phyloP scores from a whole-genome alignment of 805 yeast genomes.

The Kodamaea leandrae region DNA sequence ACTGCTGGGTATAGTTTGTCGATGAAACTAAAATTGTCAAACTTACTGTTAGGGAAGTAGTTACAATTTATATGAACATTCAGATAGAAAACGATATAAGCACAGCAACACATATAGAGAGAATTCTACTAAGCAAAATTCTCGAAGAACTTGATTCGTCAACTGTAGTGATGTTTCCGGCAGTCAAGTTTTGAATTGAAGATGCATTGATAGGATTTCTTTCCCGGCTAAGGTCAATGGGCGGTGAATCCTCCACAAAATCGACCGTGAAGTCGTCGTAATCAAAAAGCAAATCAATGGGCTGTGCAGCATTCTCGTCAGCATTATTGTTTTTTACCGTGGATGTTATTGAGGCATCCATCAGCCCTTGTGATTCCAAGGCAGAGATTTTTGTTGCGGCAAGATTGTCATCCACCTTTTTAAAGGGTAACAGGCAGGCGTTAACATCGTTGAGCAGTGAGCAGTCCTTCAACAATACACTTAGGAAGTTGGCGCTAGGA shows the following conservation, averaged over 20 bases:
- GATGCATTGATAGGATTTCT: not conserved
- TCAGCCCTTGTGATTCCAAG: conserved; percentile 45
- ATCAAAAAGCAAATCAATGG: conserved; percentile 5
- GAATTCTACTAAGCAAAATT: not conserved
- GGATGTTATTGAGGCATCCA: conserved; percentile 5
- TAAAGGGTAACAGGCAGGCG: conserved; percentile 50
- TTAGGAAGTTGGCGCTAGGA: conserved; percentile 46
- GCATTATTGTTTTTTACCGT: not conserved
- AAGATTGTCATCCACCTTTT: conserved; percentile 34
- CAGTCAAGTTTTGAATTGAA: not conserved
- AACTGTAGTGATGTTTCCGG: not conserved
- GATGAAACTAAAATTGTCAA: no score
- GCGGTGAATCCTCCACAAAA: not conserved
- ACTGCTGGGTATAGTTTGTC: no score
- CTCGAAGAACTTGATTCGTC: not conserved
- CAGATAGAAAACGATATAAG: not conserved
- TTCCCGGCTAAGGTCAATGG: not conserved
- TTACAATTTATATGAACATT: no score
- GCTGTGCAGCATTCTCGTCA: not conserved
- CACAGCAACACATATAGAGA: not conserved
- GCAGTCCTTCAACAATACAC: conserved; percentile 46
- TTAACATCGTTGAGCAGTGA: conserved; percentile 46
- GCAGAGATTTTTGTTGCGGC: conserved; percentile 30
- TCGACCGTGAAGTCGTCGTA: conserved; percentile 8
- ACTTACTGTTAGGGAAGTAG: no score